Base-by-base conservation (phyloP, 2,329 filamentous ascomycete genomes). In the Colletotrichum siamense region DNA sequence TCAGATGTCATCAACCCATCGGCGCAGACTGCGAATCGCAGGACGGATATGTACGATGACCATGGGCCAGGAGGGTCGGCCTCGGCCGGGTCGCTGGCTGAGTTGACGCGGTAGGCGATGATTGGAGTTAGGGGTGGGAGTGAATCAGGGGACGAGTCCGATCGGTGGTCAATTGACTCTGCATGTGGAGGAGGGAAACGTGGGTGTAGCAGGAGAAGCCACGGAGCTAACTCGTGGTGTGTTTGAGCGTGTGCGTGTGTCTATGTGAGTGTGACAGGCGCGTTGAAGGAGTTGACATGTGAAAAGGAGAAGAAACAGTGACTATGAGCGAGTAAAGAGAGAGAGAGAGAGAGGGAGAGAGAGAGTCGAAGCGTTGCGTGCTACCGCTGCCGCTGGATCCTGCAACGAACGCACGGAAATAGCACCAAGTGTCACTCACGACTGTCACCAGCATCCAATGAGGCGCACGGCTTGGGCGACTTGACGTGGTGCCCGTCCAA, bases 81-180 rank as follows among this genome's bases (percentile, higher is more conserved):
- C 61, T 49, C 44, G 66, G 69, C 44, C 61, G 36, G 63, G 73
- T 49, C 26, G 69, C 69, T 52, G 57, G 73, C 24, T 15, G 34
- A 34, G 57, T 64, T 65, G 49, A 76, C 69, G 70, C 73, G 70
- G 70, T 76, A 64, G 34, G 64, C 73, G 70, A 69, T 69, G 73
- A 73, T 73, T 76, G 73, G 63, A 13, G 39, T 44, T 28, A 67
- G 30, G 24, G 18, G 44, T 32, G 16, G 7, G 32, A 16, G 63
- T 68, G 70, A 73, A 73, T 76, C 73, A 73, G 73, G 59, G 44
- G 70, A 44, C 34, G 69, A 68, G 26, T 55, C 69, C 55, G 72
- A 63, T 75, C 52, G 67, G 55, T 59, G 39, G 22, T 67, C 36
- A 55, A 72, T 75, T 67, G 69, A 72, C 73, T 72, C 69, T 69